Base-by-base conservation (phyloP, 2,329 filamentous ascomycete genomes). In the Trichoderma sp. region DNA sequence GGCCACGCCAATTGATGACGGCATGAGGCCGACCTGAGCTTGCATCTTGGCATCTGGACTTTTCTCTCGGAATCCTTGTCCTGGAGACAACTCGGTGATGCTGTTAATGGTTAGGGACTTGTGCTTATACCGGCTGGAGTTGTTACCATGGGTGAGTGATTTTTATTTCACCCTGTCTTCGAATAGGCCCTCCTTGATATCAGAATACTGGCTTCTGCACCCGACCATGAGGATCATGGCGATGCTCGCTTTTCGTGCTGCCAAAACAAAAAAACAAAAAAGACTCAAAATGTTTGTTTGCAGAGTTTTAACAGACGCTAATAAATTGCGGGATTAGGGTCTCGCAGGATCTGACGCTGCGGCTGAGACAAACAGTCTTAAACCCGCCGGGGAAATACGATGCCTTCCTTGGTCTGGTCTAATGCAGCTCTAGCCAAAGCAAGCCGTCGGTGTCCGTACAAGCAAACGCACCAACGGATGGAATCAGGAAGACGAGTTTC, bases 1-100 rank as follows among this genome's bases (percentile, higher is more conserved):
- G 61, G 61, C 52, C 33, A n/a, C 52, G 52, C 53, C 53, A 47
- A 47, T 43, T 47, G 62, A 65, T 64, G 61, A 55, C 49, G 19
- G 61, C 61, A 64, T 21, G 33, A 55, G 43, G 5, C 33, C 47
- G 29, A 55, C 33, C 35, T 64, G 61, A 21, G 33, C 49, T 40
- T 43, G 19, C 24, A 31, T 31, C 61, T 64, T 64, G 21, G 43
- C 60, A 63, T 27, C 8, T 56, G 19, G 29, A 19, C 29, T 24
- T 11, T 21, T 11, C 13, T 3, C 40, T 14, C 10, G 21, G 19
- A 13, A 24, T 5, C 31, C 5, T 35, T 37, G 33, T 56, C 16
- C 29, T 29, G 27, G 29, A 19, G 33, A 27, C 10, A 29, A 55
- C 13, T 14, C 31, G 7, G 21, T 55, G 11, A 16, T 52, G 47